phyloP scores from a whole-genome alignment of 495 filamentous ascomycete genomes.

The Penicillium turbatum region DNA sequence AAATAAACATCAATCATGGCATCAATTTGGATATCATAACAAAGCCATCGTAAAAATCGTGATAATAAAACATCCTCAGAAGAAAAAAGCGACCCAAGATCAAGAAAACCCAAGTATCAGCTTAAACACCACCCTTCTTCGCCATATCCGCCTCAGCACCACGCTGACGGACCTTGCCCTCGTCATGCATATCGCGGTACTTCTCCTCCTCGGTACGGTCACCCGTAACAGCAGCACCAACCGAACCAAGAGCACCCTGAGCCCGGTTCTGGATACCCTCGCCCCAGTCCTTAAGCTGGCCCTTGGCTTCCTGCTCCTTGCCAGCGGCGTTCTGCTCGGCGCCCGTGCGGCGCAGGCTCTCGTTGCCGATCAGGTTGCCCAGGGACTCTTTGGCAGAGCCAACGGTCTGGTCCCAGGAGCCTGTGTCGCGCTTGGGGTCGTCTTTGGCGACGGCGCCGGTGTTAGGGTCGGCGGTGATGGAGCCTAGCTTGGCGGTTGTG shows the following conservation, averaged over 20 bases:
- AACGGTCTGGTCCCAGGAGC: constrained; percentile 80
- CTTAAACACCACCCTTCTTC: constrained; percentile 51
- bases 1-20: not conserved
- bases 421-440: constrained; percentile 63
- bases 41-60: constrained; percentile 15
- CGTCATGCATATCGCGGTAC: constrained; percentile 66
- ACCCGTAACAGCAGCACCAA: constrained; percentile 66
- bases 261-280: constrained; percentile 68
- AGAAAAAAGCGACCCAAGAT: not conserved
- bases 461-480: constrained; percentile 56
- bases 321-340: constrained; percentile 75
- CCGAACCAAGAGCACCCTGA: constrained; percentile 64
- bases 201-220: constrained; percentile 59
- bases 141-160: constrained; percentile 79
- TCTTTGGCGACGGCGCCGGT: constrained; percentile 70
- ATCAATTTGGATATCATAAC: constrained; percentile 23
- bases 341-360: constrained; percentile 68
- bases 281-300: constrained; percentile 74
- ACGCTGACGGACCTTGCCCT: constrained; percentile 80
- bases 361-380: constrained; percentile 69
- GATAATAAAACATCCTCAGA: constrained; percentile 6
- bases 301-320: constrained; percentile 76
- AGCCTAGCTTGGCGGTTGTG: constrained; percentile 65
- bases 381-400: constrained; percentile 80
- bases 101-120: not conserved